phyloP scores from a whole-genome alignment of 768 basidiomycete genomes.

The Asterophora lycoperdoides region DNA sequence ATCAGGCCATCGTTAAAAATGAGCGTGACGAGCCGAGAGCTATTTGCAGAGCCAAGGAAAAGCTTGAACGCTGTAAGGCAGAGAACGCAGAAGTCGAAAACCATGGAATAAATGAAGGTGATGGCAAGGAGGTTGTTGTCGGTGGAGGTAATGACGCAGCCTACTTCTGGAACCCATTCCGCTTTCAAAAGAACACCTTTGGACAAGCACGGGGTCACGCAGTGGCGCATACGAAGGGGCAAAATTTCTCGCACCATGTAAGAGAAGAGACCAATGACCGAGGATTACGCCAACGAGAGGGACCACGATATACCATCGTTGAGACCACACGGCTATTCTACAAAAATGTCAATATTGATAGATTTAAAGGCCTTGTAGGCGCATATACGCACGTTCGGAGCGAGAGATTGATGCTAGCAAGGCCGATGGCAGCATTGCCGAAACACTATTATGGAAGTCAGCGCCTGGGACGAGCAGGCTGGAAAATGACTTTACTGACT shows the following conservation, averaged over 20 bases:
- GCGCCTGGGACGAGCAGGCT: neutral
- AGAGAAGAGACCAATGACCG: conserved; percentile 67
- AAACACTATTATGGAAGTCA: conserved; percentile 30
- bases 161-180: conserved; percentile 41
- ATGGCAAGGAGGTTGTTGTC: conserved; percentile 56
- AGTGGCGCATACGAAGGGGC: neutral
- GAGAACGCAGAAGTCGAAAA: conserved; percentile 62
- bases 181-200: conserved; percentile 59
- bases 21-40: conserved; percentile 56
- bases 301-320: conserved; percentile 47
- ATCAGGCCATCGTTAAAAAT: conserved; percentile 72
- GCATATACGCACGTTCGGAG: conserved; percentile 51
- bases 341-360: neutral
- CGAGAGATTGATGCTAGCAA: conserved; percentile 69
- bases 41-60: conserved; percentile 36
- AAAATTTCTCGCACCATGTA: conserved; percentile 46
- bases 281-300: conserved; percentile 55
- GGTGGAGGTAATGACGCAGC: conserved; percentile 58
- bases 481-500: conserved; percentile 23
- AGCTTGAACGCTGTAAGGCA: conserved; percentile 61
- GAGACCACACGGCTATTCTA: conserved; percentile 71
- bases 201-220: neutral
- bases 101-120: conserved; percentile 73
- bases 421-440: conserved; percentile 63
- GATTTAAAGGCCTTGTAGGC: neutral